Evolutionary conservation across 352 stramenopile species (phyloP), one percentile per base, ranked within the genome.

Genomic region (Globisporangium apiculatum): DNA sequence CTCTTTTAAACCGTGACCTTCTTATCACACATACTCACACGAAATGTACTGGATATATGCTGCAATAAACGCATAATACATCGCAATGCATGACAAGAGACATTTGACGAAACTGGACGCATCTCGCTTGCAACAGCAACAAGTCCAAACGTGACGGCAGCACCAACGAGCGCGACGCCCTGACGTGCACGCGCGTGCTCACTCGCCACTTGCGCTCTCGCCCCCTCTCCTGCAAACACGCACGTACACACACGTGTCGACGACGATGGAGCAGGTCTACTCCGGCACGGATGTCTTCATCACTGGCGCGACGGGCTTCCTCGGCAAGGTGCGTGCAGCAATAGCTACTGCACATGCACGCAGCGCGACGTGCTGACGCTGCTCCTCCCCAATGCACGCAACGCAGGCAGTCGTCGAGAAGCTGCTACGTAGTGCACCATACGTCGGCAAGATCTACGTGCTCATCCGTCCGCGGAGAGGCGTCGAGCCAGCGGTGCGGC

Each of bases 271-370:
- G 61, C 56, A 79, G 47, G 46, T 73, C 38, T 89, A 86, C 57
- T 58, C 72, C 10, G 77, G 70, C 42, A 86, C 89, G 48, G 73
- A 71, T 37, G 61, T 96, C 55, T 91, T 96, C 60, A 59, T 96
- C 61, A 94, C 86, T n/a, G 86, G 86, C 51, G 86, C 70, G 58
- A 96, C 85, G 49, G 85, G 86, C 62, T 96, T 96, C 65, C 69
- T 94, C 42, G 86, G 77, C 59, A 95, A 95, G 66, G 85, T 88
- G 60, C 24, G 56, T 47, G 42, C 42, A 5, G 15, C 42, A 11
- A 6, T 47, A 11, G 6, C 56, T 46, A n/a, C 10, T 62, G 9
- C 51, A 17, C 57, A 67, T 40, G 24, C 46, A 37, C 12, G 58
- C 48, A 35, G 11, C 8, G 48, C 8, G 0, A 50, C 9, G 17